These are phyloP conservation scores for Aspergillus avenaceus DNA, from an alignment of 495 filamentous ascomycete genomes.

Conservation along the genomic window DNA sequence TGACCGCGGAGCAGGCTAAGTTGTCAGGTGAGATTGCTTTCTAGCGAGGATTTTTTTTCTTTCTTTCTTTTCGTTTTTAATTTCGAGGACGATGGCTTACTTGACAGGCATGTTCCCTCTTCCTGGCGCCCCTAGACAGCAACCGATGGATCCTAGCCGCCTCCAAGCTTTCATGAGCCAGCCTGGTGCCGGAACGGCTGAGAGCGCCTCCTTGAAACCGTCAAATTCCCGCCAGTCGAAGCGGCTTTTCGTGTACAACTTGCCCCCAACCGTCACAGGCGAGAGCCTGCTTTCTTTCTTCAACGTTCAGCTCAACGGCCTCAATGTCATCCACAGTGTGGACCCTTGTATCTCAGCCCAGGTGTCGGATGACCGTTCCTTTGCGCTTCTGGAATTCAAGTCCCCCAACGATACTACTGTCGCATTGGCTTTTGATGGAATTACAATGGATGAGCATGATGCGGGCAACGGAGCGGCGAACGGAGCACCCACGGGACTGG, in stretches of 20 bases:
- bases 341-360: constrained; percentile 88
- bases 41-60: background rate
- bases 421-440: constrained; percentile 84
- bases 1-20: constrained; percentile 98
- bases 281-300: constrained; percentile 79
- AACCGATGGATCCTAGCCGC: constrained; percentile 92
- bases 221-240: constrained; percentile 90
- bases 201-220: constrained; percentile 78
- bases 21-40: constrained; percentile 64
- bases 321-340: constrained; percentile 79
- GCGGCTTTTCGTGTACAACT: constrained; percentile 80
- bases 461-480: constrained; percentile 51
- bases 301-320: constrained; percentile 90
- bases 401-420: constrained; percentile 82
- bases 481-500: constrained; percentile 58
- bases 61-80: too few species aligned
- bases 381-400: constrained; percentile 91
- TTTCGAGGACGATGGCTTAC: constrained; percentile 6
- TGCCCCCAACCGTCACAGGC: constrained; percentile 65
- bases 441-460: constrained; percentile 75
- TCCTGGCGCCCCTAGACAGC: constrained; percentile 89
- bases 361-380: constrained; percentile 69
- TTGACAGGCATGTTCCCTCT: constrained; percentile 86
- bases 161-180: constrained; percentile 95
- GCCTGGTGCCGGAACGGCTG: constrained; percentile 67